Evolutionary conservation across 2,329 filamentous ascomycete species (phyloP).

Genomic region (Phaeosphaeria sp.): DNA sequence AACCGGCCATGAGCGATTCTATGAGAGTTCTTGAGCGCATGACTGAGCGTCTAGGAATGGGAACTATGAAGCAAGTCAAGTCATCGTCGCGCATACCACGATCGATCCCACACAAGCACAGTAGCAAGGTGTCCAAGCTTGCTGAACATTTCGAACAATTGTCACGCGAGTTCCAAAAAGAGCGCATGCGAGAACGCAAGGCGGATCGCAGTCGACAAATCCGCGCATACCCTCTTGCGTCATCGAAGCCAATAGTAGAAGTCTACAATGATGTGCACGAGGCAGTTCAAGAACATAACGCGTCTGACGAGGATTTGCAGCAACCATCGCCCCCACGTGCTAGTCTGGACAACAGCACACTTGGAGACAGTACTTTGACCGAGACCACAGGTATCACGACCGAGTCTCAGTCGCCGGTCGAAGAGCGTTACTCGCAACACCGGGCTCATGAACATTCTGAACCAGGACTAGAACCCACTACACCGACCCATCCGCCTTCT

Average conservation of each 20-base stretch:
- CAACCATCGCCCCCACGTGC: conserved; percentile 35
- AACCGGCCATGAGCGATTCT: conserved; percentile 42
- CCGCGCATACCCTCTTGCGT: conserved; percentile 85
- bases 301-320: conserved; percentile 67
- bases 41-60: conserved; percentile 73
- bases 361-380: conserved; percentile 44
- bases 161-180: conserved; percentile 94
- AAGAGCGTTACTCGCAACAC: conserved; percentile 34
- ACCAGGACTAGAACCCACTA: conserved; percentile 33
- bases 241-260: conserved; percentile 94
- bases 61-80: conserved; percentile 66
- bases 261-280: conserved; percentile 94
- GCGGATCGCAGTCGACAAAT: conserved; percentile 79
- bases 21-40: conserved; percentile 69
- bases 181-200: conserved; percentile 84
- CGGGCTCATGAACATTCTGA: conserved; percentile 21
- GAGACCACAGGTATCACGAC: conserved; percentile 43
- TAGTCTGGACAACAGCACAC: conserved; percentile 47
- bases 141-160: conserved; percentile 96
- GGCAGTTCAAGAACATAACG: conserved; percentile 81
- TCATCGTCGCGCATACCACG: conserved; percentile 78
- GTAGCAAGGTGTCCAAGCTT: conserved; percentile 81
- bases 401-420: conserved; percentile 43
- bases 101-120: conserved; percentile 74
- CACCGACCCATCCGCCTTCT: conserved; percentile 53